Base-by-base conservation (phyloP, 2,329 filamentous ascomycete genomes). In the Fonsecaea nubica region DNA sequence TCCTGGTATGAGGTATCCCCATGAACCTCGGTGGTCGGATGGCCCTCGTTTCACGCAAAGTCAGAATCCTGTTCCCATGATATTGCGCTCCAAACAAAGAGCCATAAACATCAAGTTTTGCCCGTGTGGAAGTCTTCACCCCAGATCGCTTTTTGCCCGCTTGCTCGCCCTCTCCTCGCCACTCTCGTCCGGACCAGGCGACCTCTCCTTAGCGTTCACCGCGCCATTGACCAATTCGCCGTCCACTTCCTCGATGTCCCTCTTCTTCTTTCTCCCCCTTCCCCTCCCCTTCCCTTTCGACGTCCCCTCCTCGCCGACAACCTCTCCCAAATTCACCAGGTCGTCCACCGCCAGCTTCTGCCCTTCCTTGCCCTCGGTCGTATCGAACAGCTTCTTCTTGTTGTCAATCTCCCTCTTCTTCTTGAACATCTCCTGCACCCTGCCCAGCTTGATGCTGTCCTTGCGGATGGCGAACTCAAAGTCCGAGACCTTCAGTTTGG, bases 401-500 rank as follows among this genome's bases (percentile, higher is more conserved):
- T 90, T 87, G 77, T 95, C 95, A 69, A 98, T 88, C 76, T 93
- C 89, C 76, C 89, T 89, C 73, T 96, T 92, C 84, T 94, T 93
- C 79, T 92, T 90, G 72, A 97, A 86, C 75, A 96, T 87, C 81
- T 97, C 93, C 76, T 92, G 89, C 62, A 98, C 93, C 74, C 94
- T 89, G 57, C 95, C 95, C 52, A 98, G 83, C 77, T 96, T 96
- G 66, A 87, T 84, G 8, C 91, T 89, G 75, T 98, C 96, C 70
- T 91, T 88, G 36, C 95, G 87, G 72, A 98, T 87, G 45, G 93
- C 92, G 79, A 96, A 99, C 75, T 96, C 93, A 81, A 99, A 97
- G 79, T 99, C 95, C 75, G 97, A 94, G 75, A 96, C 92, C 79
- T 99, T 99, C 80, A 99, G 93, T 81, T 99, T 99, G 75, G 96